phyloP scores from a whole-genome alignment of 73 alveolate species.

The Tetrahymena malaccensis region DNA sequence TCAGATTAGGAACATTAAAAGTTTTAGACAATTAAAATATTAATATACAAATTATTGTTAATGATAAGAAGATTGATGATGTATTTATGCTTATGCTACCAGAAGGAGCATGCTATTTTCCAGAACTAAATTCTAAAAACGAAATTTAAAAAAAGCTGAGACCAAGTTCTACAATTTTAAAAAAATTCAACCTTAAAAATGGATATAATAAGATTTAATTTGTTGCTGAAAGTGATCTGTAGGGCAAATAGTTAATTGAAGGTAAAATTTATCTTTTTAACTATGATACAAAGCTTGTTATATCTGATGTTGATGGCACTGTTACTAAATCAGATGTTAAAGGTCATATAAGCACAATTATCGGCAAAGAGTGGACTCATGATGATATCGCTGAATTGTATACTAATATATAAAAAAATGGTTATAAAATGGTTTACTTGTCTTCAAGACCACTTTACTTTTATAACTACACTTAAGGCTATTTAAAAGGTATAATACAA shows the following conservation, averaged over 20 bases:
- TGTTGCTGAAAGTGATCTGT: slow-evolving; percentile 38
- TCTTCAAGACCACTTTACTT: slow-evolving; percentile 92
- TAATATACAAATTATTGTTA: not conserved
- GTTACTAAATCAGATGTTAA: slow-evolving; percentile 89
- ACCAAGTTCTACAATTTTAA: slow-evolving; percentile 70
- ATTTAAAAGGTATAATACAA: not conserved
- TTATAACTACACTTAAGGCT: slow-evolving; percentile 31
- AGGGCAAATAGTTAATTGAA: slow-evolving; percentile 54
- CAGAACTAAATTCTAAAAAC: not conserved
- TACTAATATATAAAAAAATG: slow-evolving; percentile 61
- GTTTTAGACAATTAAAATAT: slow-evolving; percentile 34
- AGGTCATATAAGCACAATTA: slow-evolving; percentile 85
- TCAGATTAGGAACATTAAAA: slow-evolving; percentile 80
- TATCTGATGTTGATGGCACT: slow-evolving; percentile 97
- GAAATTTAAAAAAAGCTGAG: slow-evolving; percentile 18
- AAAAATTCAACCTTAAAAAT: slow-evolving; percentile 46
- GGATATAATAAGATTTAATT: slow-evolving; percentile 80
- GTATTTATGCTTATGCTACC: not conserved
- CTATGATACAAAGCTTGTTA: slow-evolving; percentile 64
- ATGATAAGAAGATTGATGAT: not conserved
- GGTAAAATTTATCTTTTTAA: slow-evolving; percentile 81
- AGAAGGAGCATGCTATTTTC: not conserved
- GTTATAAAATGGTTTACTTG: slow-evolving; percentile 88
- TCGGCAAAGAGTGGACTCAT: slow-evolving; percentile 95
- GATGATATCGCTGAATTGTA: slow-evolving; percentile 76